A percentile compares a stretch with the other conserved stretches of the same genome.
phyloP scores from a whole-genome alignment of 2,329 filamentous ascomycete genomes.

The Colletotrichum sp. region DNA sequence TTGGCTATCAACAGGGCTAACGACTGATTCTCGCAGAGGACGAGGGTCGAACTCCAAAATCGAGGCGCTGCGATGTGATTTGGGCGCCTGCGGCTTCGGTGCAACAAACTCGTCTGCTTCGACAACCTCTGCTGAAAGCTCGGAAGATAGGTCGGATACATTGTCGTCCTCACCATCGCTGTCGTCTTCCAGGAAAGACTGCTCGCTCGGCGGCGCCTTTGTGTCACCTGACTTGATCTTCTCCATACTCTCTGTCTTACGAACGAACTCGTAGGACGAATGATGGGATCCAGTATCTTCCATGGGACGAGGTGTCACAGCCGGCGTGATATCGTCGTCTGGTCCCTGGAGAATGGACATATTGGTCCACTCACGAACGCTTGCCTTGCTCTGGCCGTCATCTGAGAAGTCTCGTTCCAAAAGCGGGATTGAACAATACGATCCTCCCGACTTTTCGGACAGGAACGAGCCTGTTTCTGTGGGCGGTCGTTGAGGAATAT shows the following conservation, averaged over 20 bases:
- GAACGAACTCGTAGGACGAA: slow-evolving; percentile 58
- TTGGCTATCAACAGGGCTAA: slow-evolving; percentile 1
- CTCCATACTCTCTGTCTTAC: slow-evolving; percentile 58
- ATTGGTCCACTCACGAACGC: slow-evolving; percentile 56
- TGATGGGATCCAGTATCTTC: not conserved
- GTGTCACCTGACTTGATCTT: slow-evolving; percentile 42
- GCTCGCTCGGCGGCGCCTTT: slow-evolving; percentile 30
- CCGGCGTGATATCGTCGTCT: slow-evolving; percentile 39
- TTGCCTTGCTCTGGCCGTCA: slow-evolving; percentile 48
- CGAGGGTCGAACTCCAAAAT: not conserved
- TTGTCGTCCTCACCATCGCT: slow-evolving; percentile 51
- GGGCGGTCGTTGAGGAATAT: slow-evolving; percentile 28
- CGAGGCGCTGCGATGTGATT: slow-evolving; percentile 5
- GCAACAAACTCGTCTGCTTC: slow-evolving; percentile 27
- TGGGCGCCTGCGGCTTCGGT: not conserved
- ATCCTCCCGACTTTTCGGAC: slow-evolving; percentile 71
- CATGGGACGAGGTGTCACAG: slow-evolving; percentile 17
- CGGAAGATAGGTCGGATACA: slow-evolving; percentile 67
- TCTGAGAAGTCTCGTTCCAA: slow-evolving; percentile 71
- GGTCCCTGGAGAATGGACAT: slow-evolving; percentile 58
- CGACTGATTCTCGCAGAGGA: slow-evolving; percentile 3
- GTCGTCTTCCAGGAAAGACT: slow-evolving; percentile 53
- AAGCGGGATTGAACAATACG: slow-evolving; percentile 78
- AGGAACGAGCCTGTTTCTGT: slow-evolving; percentile 53
- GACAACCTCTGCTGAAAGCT: slow-evolving; percentile 60